A percentile compares a stretch with the other conserved stretches of the same genome.
Conservation (phyloP, 768 basidiomycete species). For the Paxillus rubicundulus region DNA sequence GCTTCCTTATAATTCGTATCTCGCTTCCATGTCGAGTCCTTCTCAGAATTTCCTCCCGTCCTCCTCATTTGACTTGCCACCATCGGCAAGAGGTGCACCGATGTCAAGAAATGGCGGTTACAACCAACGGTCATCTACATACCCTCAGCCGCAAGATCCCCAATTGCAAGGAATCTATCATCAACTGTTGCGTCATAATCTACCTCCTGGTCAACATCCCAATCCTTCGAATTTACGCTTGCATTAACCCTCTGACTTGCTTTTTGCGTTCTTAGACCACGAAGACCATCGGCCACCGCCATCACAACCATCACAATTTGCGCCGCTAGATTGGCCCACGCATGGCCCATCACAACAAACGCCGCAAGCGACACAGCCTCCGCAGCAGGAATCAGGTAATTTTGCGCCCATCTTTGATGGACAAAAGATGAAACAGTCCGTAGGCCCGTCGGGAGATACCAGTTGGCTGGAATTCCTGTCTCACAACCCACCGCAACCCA, state of each 20-base stretch:
- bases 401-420: not conserved
- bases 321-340: constrained; percentile 34
- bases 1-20: constrained; percentile 22
- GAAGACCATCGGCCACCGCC: constrained; percentile 26
- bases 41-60: constrained; percentile 25
- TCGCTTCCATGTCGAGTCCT: constrained; percentile 15
- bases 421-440: not conserved
- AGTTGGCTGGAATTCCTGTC: constrained; percentile 35
- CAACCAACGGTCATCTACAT: constrained; percentile 24
- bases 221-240: constrained; percentile 17
- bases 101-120: constrained; percentile 25
- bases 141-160: constrained; percentile 29
- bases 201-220: constrained; percentile 17
- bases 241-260: constrained; percentile 26
- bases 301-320: constrained; percentile 24
- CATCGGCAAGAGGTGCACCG: constrained; percentile 25
- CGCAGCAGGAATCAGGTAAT: constrained; percentile 28
- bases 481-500: constrained; percentile 23
- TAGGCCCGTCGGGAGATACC: constrained; percentile 30
- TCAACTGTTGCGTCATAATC: constrained; percentile 28
- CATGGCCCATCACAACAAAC: constrained; percentile 25
- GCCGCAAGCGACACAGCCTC: constrained; percentile 14
- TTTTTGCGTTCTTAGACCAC: constrained; percentile 31
- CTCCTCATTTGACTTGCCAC: constrained; percentile 29
- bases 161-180: constrained; percentile 33